Conservation (phyloP, 148 eudicot species). For the Chenopodium formosanum region DNA sequence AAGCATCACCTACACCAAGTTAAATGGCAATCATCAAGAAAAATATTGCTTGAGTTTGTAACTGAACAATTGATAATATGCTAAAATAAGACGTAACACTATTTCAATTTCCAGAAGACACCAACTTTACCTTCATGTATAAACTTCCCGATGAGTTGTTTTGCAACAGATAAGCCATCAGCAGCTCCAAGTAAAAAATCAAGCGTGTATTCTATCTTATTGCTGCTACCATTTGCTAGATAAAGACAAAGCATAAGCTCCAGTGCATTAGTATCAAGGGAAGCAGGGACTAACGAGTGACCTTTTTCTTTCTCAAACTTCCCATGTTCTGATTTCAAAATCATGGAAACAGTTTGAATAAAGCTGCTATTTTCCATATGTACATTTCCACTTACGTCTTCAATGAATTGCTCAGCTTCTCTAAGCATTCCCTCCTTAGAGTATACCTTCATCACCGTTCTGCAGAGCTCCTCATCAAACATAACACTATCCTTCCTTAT, state of each 20-base stretch:
- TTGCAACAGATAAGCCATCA: slow-evolving; percentile 56
- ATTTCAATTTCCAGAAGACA: neutral
- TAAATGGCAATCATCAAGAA: neutral
- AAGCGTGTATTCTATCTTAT: slow-evolving; percentile 44
- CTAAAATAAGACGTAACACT: neutral
- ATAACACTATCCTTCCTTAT: slow-evolving; percentile 53
- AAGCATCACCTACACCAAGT: slow-evolving; percentile 45
- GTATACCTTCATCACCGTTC: slow-evolving; percentile 56
- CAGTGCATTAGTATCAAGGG: slow-evolving; percentile 43
- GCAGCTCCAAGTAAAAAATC: slow-evolving; percentile 47
- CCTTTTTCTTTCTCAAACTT: slow-evolving; percentile 29
- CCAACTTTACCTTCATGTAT: slow-evolving; percentile 49
- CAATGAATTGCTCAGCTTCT: slow-evolving; percentile 56
- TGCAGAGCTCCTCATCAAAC: slow-evolving; percentile 65
- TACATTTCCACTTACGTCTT: slow-evolving; percentile 36
- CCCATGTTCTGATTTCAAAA: slow-evolving; percentile 32
- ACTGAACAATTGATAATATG: neutral
- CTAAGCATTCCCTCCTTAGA: slow-evolving; percentile 60
- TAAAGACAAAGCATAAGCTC: slow-evolving; percentile 59
- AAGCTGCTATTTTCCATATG: slow-evolving; percentile 42
- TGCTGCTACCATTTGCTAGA: slow-evolving; percentile 37
- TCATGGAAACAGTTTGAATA: slow-evolving; percentile 39
- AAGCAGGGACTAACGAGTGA: slow-evolving; percentile 32
- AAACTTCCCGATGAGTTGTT: slow-evolving; percentile 53
- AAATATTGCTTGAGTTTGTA: neutral